These are phyloP conservation scores for Suillus spraguei DNA, from an alignment of 768 basidiomycete species.

Conservation along the genomic window DNA sequence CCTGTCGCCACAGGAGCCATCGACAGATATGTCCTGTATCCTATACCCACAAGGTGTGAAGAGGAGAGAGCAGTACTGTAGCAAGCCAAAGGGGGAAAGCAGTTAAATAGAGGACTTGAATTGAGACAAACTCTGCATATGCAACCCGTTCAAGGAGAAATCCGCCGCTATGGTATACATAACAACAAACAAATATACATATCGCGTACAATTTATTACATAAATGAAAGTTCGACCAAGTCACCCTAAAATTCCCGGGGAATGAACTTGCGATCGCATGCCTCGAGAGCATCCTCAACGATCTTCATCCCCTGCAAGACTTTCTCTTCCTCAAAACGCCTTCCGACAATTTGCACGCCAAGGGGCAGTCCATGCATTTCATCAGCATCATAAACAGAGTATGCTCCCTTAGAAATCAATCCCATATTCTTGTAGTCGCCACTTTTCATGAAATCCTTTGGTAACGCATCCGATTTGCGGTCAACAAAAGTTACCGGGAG, in stretches of 20 bases:
- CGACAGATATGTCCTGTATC: too few species aligned
- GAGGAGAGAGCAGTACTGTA: too few species aligned
- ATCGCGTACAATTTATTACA: not conserved
- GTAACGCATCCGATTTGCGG: constrained; percentile 42
- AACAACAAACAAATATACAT: not conserved
- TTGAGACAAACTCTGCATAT: too few species aligned
- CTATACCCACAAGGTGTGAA: too few species aligned
- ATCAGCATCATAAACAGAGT: constrained; percentile 57
- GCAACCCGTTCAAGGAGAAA: too few species aligned
- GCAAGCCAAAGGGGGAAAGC: too few species aligned
- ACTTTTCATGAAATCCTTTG: constrained; percentile 29
- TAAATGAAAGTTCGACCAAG: not conserved
- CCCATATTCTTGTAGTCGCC: constrained; percentile 38
- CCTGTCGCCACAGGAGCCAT: too few species aligned
- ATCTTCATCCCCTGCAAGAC: constrained; percentile 72
- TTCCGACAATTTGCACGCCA: constrained; percentile 65
- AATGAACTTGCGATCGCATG: constrained; percentile 23
- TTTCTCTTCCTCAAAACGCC: constrained; percentile 71
- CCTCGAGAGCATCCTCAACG: constrained; percentile 39
- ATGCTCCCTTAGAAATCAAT: constrained; percentile 46
- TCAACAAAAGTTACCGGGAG: constrained; percentile 60
- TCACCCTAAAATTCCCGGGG: constrained; percentile 23
- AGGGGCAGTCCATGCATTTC: constrained; percentile 71
- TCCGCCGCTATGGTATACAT: too few species aligned
- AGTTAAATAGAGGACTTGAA: too few species aligned